A percentile compares a stretch with the other conserved stretches of the same genome.
Conservation (phyloP, 768 basidiomycete genomes). For the Mycena polygramma region DNA sequence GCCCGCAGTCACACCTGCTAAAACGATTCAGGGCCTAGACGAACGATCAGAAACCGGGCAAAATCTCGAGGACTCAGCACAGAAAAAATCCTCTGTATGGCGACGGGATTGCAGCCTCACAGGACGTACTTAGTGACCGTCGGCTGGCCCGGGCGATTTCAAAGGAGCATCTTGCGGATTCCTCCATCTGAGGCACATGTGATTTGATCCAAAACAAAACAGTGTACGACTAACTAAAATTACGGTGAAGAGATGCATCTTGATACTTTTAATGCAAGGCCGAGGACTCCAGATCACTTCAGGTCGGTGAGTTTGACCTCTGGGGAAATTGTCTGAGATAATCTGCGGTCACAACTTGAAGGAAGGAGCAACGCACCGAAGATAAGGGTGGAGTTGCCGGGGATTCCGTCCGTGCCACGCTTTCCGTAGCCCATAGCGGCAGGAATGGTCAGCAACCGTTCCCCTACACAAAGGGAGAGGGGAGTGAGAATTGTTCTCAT, state of each 20-base stretch:
- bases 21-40: not conserved
- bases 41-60: too few species aligned
- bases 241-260: constrained; percentile 30
- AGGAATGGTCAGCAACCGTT: constrained; percentile 84
- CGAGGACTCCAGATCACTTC: constrained; percentile 57
- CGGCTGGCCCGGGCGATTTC: not conserved
- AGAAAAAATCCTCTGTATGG: too few species aligned
- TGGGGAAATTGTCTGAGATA: constrained; percentile 41
- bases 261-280: constrained; percentile 34
- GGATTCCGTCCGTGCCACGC: constrained; percentile 68
- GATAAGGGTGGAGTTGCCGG: constrained; percentile 82
- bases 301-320: constrained; percentile 82
- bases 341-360: not conserved
- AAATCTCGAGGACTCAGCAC: not conserved
- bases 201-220: constrained; percentile 18
- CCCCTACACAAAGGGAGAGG: constrained; percentile 44
- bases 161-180: not conserved
- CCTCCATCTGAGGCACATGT: constrained; percentile 2
- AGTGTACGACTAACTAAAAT: constrained; percentile 34
- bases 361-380: constrained; percentile 71
- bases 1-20: too few species aligned
- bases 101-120: not conserved
- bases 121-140: too few species aligned
- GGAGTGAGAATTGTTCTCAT: too few species aligned
- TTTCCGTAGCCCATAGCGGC: constrained; percentile 82